Percentiles rank a stretch among this genome's conserved stretches.
Evolutionary conservation across 345 rosid species (phyloP).

Genomic region (Odontarrhena argentea): DNA sequence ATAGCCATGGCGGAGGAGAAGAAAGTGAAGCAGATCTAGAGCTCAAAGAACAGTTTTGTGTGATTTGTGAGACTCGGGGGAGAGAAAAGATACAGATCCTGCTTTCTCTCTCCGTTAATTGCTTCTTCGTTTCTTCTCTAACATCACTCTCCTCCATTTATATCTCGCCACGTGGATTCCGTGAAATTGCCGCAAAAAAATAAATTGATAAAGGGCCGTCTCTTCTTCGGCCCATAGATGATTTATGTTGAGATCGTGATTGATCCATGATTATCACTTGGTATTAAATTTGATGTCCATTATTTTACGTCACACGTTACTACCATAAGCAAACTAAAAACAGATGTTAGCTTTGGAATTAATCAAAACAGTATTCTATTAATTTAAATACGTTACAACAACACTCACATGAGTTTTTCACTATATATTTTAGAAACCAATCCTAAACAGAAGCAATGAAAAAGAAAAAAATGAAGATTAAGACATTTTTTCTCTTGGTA

Average conservation of each 20-base stretch:
- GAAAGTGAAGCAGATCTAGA: conserved; percentile 30
- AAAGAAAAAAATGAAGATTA: background rate
- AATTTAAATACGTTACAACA: too few species aligned
- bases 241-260: background rate
- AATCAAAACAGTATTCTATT: background rate
- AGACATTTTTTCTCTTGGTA: background rate
- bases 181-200: background rate
- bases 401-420: too few species aligned
- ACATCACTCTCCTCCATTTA: conserved; percentile 27
- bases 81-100: conserved; percentile 19
- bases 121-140: conserved; percentile 17
- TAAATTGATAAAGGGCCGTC: conserved; percentile 6
- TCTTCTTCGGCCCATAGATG: conserved; percentile 2
- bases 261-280: background rate
- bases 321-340: background rate
- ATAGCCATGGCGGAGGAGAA: conserved; percentile 20
- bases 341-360: background rate
- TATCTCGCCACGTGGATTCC: conserved; percentile 24
- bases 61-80: background rate
- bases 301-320: too few species aligned
- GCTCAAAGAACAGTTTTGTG: background rate
- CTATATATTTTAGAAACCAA: too few species aligned
- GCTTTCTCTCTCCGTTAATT: conserved; percentile 29
- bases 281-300: too few species aligned
- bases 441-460: too few species aligned